phyloP scores from a whole-genome alignment of 1,284 basidiomycete species.

The Rhodofomes roseus region DNA sequence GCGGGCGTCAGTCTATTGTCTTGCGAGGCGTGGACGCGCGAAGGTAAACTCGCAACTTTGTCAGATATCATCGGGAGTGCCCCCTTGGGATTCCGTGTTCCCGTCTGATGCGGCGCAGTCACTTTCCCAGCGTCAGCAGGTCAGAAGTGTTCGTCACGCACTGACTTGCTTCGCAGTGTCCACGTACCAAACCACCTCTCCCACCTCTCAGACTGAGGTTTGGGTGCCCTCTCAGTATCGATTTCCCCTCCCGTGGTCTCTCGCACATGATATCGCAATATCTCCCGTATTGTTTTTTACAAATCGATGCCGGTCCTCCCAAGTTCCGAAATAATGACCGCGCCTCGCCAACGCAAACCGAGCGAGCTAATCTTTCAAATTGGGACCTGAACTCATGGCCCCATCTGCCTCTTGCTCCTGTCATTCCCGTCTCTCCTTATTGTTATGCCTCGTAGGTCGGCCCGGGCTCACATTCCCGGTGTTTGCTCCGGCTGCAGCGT shows the following conservation, averaged over 20 bases:
- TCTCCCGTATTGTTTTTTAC: not conserved
- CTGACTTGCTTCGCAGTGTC: not conserved
- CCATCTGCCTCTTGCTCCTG: not conserved
- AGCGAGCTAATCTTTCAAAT: not conserved
- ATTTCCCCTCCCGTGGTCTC: not conserved
- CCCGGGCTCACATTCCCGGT: not conserved
- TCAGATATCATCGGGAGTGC: not conserved
- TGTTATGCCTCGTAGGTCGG: not conserved
- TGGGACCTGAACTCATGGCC: not conserved
- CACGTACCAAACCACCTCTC: not conserved
- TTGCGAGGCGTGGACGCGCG: not conserved
- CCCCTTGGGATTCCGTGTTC: not conserved
- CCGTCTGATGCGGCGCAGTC: not conserved
- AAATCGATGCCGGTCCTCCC: not conserved
- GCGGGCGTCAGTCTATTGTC: not conserved
- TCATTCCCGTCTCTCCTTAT: not conserved
- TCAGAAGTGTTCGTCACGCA: not conserved
- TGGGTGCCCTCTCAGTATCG: not conserved
- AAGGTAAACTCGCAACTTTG: conserved; percentile 1
- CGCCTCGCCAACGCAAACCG: not conserved
- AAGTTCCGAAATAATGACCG: not conserved
- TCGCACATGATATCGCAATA: not conserved
- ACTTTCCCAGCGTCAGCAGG: not conserved
- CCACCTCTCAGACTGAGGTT: not conserved
- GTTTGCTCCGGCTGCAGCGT: not conserved